Evolutionary conservation across 2,329 filamentous ascomycete species (phyloP).

Genomic region (Tolypocladium pustulatum): DNA sequence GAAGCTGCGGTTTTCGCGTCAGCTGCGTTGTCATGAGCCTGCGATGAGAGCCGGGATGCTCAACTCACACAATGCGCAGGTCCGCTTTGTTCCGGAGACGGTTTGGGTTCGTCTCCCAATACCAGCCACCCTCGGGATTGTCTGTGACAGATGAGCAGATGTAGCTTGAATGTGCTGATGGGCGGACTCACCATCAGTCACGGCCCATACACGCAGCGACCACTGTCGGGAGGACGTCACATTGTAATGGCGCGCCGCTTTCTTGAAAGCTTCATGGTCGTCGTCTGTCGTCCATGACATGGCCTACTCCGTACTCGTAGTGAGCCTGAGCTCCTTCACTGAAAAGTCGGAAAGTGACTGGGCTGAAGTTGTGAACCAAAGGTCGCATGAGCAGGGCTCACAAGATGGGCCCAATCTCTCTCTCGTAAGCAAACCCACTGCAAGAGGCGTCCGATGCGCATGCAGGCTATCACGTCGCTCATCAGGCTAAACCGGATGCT

Average conservation of each 20-base stretch:
- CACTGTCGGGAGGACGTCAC: background rate
- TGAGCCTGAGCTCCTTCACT: no score
- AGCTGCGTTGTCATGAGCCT: background rate
- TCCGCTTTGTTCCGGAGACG: constrained; percentile 12
- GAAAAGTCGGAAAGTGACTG: background rate
- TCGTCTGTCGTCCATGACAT: constrained; percentile 2
- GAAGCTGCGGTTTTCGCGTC: constrained; percentile 11
- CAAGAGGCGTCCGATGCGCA: background rate
- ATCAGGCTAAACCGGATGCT: background rate
- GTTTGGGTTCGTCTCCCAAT: constrained; percentile 9
- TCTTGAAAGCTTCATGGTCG: background rate
- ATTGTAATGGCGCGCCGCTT: background rate
- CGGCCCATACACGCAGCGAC: background rate
- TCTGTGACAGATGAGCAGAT: background rate
- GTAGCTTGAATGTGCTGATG: background rate
- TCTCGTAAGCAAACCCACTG: background rate
- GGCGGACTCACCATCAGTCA: background rate
- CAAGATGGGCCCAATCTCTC: background rate
- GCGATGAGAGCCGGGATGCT: background rate
- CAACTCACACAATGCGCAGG: constrained; percentile 19
- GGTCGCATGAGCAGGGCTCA: background rate
- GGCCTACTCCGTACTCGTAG: background rate
- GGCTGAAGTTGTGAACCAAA: background rate
- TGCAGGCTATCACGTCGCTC: background rate
- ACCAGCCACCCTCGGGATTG: constrained; percentile 13